Base-by-base conservation (phyloP, 1,139 yeast species). In the Zygoascus sp. region DNA sequence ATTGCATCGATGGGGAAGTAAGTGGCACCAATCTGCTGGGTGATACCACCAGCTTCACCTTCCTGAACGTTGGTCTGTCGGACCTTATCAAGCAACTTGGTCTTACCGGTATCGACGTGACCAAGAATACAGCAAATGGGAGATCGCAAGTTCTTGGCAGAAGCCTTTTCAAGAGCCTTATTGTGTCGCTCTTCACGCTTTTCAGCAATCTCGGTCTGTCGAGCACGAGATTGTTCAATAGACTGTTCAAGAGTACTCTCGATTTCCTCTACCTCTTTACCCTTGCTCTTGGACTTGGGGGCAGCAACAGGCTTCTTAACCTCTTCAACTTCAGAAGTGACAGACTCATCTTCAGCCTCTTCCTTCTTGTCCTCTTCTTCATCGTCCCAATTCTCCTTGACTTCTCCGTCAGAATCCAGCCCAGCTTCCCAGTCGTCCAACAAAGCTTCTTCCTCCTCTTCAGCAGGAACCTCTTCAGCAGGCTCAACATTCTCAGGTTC, bases 21-120 rank as follows among this genome's bases (percentile, higher is more conserved):
- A 21, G 98, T 94, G 45, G 99, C 99, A 80, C 99, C 99, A 65
- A 92, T 92, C 72, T 92, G 99, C 77, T 92, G 99, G 57, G 99
- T 92, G 66, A 92, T 94, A 76, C 99, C 99, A 75, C 99, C 99
- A 49, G 98, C 99, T 74, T 92, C 99, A 65, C 98, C 99, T 68
- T 97, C 98, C 75, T 92, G 99, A 52, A 92, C 99, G 62, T 92
- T 92, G 42, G 97, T 94, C 75, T 92, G 97, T 74, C 99, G 94
- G 58, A 92, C 82, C 70, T 92, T 94, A 66, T 92, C 99, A 65
- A 92, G 77, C 57, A 92, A 78, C 67, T 92, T 92, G 54, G 98
- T 92, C 72, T 92, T 94, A 81, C 99, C 98, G 49, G 98, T 92
- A 77, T 92, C 99, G 68, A 92, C 99, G 74, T 92, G 99, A 66